Evolutionary conservation across 2,329 filamentous ascomycete genomes (phyloP), one percentile per base, ranked within the genome.

Genomic region (Fusarium udum): DNA sequence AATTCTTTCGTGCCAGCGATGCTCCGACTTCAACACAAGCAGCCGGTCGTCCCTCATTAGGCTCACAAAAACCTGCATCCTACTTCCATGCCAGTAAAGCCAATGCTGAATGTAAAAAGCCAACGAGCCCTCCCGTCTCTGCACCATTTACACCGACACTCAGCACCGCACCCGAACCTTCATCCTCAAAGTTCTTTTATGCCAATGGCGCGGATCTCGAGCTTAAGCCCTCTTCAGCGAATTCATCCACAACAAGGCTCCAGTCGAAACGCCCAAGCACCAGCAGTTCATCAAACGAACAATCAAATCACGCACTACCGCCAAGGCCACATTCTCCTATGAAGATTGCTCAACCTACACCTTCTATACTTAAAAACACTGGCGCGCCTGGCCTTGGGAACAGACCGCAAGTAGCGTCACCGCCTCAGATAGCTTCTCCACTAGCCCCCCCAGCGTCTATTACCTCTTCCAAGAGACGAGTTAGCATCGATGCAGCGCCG

Each of bases 1-100:
- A 94, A 84, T 98, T 98, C 87, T 98, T 99, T 81, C 95, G 97
- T 80, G 96, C 95, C 34, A 94, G 91, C 80, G 94, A 97, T 75
- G 92, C 88, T 43, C 91, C 89, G 75, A 82, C 85, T 77, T 58
- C 77, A 78, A 57, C 78, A 83, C 34, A 83, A 83, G 37, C 84
- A 11, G 48, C 73, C 9, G 37, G 58, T 83, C 77, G 82, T 45
- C 79, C 81, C 65, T 80, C 79, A 28, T 78, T 81, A n/a, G 79
- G 84, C 8, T 82, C 85, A 26, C 84, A 86, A 43, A 88, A 87
- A 45, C 76, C 86, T 16, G 85, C 84, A n/a, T 89, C 85, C 18
- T 90, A 90, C 73, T 87, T 89, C 77, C 89, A 90, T 67, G 88
- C 88, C 67, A 90, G 87, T 75, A 86, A 87, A 49, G 82, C 81